Conservation (phyloP, 129 eudicot species). For the Pittosporum tobira region DNA sequence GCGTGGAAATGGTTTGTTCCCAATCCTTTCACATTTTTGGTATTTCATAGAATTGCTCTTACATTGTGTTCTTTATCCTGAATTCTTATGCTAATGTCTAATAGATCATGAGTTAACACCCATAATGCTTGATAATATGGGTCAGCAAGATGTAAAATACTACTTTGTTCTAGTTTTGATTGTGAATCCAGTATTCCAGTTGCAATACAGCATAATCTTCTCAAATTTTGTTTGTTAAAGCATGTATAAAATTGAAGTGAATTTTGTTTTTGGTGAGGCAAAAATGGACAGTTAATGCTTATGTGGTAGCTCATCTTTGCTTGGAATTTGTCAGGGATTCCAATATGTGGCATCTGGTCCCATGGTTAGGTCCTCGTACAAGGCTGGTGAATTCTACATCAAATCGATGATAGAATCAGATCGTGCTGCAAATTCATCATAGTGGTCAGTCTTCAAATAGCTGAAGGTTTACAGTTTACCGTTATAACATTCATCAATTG, state of each 20-base stretch:
- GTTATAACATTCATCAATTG: not conserved
- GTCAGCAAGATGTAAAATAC: no score
- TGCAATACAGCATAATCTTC: no score
- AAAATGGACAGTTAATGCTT: not conserved
- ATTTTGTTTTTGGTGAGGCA: not conserved
- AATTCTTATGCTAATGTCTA: not conserved
- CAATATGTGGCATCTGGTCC: constrained; percentile 96
- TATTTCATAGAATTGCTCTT: not conserved
- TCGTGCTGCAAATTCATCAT: constrained; percentile 48
- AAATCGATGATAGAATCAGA: constrained; percentile 76
- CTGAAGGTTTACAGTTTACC: not conserved
- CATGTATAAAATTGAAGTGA: not conserved
- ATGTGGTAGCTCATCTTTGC: not conserved
- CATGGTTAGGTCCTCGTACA: constrained; percentile 84
- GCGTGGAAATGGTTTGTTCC: constrained; percentile 78
- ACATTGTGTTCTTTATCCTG: not conserved
- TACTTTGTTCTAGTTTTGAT: not conserved
- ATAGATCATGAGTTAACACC: not conserved
- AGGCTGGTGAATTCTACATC: constrained; percentile 81
- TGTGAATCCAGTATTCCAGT: no score
- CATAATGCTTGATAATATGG: no score
- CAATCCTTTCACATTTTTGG: constrained; percentile 5
- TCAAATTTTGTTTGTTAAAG: no score
- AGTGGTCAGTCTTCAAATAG: not conserved
- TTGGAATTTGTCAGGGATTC: constrained; percentile 49